phyloP scores from a whole-genome alignment of 2,329 filamentous ascomycete species.

The Fusarium sulawesiense region DNA sequence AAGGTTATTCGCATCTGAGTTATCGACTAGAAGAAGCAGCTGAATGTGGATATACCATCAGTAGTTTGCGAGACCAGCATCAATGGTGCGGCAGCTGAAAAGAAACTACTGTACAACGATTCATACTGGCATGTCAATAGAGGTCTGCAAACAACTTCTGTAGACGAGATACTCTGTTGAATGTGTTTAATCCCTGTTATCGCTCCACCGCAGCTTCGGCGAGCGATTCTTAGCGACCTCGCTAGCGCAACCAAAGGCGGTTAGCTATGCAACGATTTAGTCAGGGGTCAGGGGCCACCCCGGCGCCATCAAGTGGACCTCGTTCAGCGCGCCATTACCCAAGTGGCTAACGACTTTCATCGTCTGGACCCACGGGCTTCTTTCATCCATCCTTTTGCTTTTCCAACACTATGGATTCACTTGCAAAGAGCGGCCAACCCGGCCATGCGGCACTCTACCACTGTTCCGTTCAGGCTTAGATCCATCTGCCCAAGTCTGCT shows the following conservation, averaged over 20 bases:
- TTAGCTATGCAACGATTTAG: slow-evolving; percentile 12
- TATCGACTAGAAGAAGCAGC: slow-evolving; percentile 9
- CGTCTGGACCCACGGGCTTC: slow-evolving; percentile 18
- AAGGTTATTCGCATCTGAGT: slow-evolving; percentile 13
- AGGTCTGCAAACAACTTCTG: slow-evolving; percentile 1
- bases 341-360: slow-evolving; percentile 26
- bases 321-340: slow-evolving; percentile 3
- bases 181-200: slow-evolving; percentile 19
- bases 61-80: not conserved
- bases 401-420: slow-evolving; percentile 8
- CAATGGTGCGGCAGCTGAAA: slow-evolving; percentile 28
- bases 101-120: slow-evolving; percentile 8
- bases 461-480: slow-evolving; percentile 16
- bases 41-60: slow-evolving; percentile 10
- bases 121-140: not conserved
- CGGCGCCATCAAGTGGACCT: not conserved
- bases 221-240: slow-evolving; percentile 18
- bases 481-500: slow-evolving; percentile 6
- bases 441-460: slow-evolving; percentile 25
- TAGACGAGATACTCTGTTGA: not conserved
- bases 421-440: slow-evolving; percentile 16
- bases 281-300: slow-evolving; percentile 25
- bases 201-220: slow-evolving; percentile 28
- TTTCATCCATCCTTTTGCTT: slow-evolving; percentile 14
- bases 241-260: slow-evolving; percentile 3